Conservation (phyloP, 1,139 yeast genomes). For the Meyerozyma athensensis region DNA sequence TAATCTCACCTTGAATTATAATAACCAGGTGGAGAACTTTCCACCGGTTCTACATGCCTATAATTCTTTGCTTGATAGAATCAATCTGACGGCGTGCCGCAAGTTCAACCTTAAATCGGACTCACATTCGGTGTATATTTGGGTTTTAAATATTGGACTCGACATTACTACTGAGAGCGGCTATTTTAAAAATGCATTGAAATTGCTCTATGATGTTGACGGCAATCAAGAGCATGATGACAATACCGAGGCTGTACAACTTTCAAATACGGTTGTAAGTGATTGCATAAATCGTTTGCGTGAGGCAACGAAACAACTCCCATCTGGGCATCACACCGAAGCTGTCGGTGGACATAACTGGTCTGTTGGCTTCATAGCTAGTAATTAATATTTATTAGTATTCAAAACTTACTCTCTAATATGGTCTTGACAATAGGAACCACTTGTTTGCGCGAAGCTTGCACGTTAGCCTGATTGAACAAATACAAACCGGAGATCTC, state of each 20-base stretch:
- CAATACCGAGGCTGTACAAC: constrained; percentile 13
- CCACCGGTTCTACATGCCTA: constrained; percentile 33
- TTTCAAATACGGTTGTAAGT: constrained; percentile 13
- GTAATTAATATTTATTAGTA: constrained; percentile 2
- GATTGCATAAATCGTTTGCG: constrained; percentile 9
- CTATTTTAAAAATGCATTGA: constrained; percentile 28
- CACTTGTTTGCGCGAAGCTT: constrained; percentile 81
- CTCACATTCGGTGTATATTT: constrained; percentile 58
- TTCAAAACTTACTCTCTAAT: constrained; percentile 16
- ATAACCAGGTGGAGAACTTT: constrained; percentile 18
- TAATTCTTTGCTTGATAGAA: constrained; percentile 38
- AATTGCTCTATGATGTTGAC: constrained; percentile 34
- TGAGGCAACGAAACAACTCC: constrained; percentile 7
- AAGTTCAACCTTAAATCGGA: constrained; percentile 54
- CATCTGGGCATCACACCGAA: background rate
- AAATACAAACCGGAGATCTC: constrained; percentile 17
- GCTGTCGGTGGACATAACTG: background rate
- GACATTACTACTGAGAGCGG: constrained; percentile 19
- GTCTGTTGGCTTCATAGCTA: constrained; percentile 13
- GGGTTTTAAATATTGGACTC: constrained; percentile 37
- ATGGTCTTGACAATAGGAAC: constrained; percentile 54
- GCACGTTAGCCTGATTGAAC: constrained; percentile 49
- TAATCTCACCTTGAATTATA: constrained; percentile 39
- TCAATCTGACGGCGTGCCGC: constrained; percentile 44
- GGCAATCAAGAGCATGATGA: constrained; percentile 13